Conservation (phyloP, 495 filamentous ascomycete genomes). For the Astrocystis sublimbata region DNA sequence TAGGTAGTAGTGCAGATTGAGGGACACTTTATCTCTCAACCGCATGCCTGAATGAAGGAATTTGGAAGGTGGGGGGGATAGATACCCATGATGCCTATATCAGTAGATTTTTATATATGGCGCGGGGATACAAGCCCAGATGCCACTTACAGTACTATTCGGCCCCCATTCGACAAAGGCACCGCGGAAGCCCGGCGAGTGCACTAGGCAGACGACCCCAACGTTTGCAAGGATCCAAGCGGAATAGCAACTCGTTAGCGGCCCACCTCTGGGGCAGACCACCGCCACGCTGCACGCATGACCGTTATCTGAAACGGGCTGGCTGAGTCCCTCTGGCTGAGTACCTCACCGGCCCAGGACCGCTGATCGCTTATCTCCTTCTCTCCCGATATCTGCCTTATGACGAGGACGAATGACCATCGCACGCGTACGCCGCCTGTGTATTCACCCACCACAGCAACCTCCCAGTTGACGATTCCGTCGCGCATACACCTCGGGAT, state of each 20-base stretch:
- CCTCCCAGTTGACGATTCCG: background rate
- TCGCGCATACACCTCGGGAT: background rate
- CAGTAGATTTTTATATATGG: too few species aligned
- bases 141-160: too few species aligned
- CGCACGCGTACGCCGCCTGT: background rate
- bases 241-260: background rate
- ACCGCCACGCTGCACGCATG: background rate
- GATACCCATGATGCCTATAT: too few species aligned
- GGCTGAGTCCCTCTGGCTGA: constrained; percentile 1
- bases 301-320: constrained; percentile 3
- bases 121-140: too few species aligned
- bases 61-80: too few species aligned
- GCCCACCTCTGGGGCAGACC: background rate
- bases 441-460: background rate
- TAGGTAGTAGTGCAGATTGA: too few species aligned
- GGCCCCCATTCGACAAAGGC: too few species aligned
- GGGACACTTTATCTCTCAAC: too few species aligned
- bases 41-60: too few species aligned
- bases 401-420: constrained; percentile 3
- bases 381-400: background rate
- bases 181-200: background rate
- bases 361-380: constrained; percentile 2
- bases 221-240: background rate
- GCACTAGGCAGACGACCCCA: too few species aligned
- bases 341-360: too few species aligned